Evolutionary conservation across 176 grass and related monocot species (phyloP), one percentile per base, ranked within the genome.

Genomic region (Tuctoria greenei): DNA sequence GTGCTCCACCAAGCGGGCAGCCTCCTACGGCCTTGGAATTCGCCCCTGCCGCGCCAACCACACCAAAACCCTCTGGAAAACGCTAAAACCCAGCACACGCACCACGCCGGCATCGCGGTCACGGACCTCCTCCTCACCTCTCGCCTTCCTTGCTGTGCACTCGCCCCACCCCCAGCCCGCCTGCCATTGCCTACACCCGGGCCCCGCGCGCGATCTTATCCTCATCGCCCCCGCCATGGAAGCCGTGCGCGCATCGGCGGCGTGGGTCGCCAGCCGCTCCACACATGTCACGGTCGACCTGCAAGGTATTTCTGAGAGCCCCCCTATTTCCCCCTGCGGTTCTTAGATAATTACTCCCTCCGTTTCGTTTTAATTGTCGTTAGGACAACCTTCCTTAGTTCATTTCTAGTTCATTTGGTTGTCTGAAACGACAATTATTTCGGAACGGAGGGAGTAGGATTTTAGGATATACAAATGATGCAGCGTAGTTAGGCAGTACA

Each of bases 211-310:
- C 51, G 27, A 75, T 56, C 75, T 82, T 69, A 74, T 74, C 75
- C 86, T 21, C 28, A 42, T 8, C 66, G 21, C 44, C 62, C 70
- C 25, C 63, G 36, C 77, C 69, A 93, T 97, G 90, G 94, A 97
- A 79, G 90, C 85, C 55, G 94, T 97, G 60, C 86, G 86, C 45
- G 47, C 83, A 42, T 91, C 94, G 54, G 83, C 90, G 62, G 94
- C 88, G 38, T 93, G 90, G 94, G 94, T 97, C 61, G 94, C 90
- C 47, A 87, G 66, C 83, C 81, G 81, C 75, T 86, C 88, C 54
- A 83, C 88, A 64, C 94, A 97, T 72, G 94, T 93, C 74, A 93
- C 80, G 67, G 88, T 97, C 76, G 88, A 97, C 68, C 57, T 83
- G 65, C 16, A 75, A 51, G 94, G 90, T 97, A n/a, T n/a, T n/a